phyloP scores from a whole-genome alignment of 208 protist genomes.

The Leptomonas pyrrhocoris region DNA sequence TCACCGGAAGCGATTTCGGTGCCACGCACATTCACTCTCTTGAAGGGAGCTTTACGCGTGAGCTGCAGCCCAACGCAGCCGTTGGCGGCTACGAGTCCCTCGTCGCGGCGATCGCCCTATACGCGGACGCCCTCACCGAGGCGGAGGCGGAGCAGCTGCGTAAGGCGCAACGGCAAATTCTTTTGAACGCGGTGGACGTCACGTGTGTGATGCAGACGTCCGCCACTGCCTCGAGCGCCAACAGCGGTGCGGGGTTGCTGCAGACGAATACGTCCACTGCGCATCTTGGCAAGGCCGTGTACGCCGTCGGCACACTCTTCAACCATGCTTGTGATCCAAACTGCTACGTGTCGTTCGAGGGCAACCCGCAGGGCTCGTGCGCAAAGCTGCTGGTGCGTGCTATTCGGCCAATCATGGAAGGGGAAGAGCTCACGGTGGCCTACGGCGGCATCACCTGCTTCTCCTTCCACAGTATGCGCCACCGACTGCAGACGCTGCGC shows the following conservation, averaged over 20 bases:
- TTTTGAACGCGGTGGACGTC: slow-evolving; percentile 65
- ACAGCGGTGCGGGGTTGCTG: slow-evolving; percentile 33
- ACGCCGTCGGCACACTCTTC: slow-evolving; percentile 57
- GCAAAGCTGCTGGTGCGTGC: slow-evolving; percentile 56
- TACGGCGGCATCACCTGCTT: slow-evolving; percentile 76
- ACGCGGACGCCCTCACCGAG: slow-evolving; percentile 58
- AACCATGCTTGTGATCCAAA: slow-evolving; percentile 91
- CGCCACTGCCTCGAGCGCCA: slow-evolving; percentile 26
- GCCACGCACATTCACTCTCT: slow-evolving; percentile 52
- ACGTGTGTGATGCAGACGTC: slow-evolving; percentile 54
- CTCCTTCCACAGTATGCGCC: slow-evolving; percentile 77
- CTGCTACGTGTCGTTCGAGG: slow-evolving; percentile 78
- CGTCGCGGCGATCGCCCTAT: slow-evolving; percentile 63
- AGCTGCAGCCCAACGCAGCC: slow-evolving; percentile 56
- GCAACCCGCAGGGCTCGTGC: slow-evolving; percentile 74
- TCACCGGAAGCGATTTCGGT: slow-evolving; percentile 40
- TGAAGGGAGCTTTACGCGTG: slow-evolving; percentile 53
- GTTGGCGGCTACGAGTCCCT: slow-evolving; percentile 78
- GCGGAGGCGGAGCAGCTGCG: slow-evolving; percentile 69
- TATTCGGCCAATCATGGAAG: slow-evolving; percentile 67
- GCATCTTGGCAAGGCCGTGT: slow-evolving; percentile 74
- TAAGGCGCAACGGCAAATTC: slow-evolving; percentile 75
- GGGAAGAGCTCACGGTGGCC: slow-evolving; percentile 82
- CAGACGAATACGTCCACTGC: slow-evolving; percentile 55
- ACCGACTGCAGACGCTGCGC: slow-evolving; percentile 67